phyloP scores from a whole-genome alignment of 2,329 filamentous ascomycete species.

The Fonsecaea pugnacius region DNA sequence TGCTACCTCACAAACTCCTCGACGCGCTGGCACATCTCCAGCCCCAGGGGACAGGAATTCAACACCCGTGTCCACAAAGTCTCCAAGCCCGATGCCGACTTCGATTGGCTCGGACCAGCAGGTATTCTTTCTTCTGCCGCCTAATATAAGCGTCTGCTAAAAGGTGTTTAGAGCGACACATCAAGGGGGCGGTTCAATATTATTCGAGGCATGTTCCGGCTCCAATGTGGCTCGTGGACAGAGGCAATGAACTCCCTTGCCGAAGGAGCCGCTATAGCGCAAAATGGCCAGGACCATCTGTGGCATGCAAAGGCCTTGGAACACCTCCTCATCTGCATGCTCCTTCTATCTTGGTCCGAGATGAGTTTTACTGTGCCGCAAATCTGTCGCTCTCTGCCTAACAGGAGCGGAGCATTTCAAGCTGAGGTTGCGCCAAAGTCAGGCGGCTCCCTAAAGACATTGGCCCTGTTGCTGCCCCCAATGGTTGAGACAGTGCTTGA shows the following conservation, averaged over 20 bases:
- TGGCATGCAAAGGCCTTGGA: constrained; percentile 98
- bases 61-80: constrained; percentile 19
- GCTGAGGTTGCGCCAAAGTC: constrained; percentile 20
- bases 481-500: constrained; percentile 32
- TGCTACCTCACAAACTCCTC: constrained; percentile 11
- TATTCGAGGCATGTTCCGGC: constrained; percentile 39
- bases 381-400: constrained; percentile 29
- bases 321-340: constrained; percentile 77
- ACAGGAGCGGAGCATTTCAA: constrained; percentile 25
- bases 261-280: constrained; percentile 77
- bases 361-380: constrained; percentile 66
- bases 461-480: constrained; percentile 30
- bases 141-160: neutral
- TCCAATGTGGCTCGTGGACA: constrained; percentile 86
- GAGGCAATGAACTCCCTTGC: constrained; percentile 83
- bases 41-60: constrained; percentile 11
- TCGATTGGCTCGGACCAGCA: constrained; percentile 15
- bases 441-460: constrained; percentile 21
- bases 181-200: constrained; percentile 33
- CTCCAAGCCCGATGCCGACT: constrained; percentile 16
- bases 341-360: constrained; percentile 82
- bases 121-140: constrained; percentile 8
- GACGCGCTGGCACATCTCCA: constrained; percentile 20
- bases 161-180: constrained; percentile 25
- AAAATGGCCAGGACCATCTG: constrained; percentile 84